These are phyloP conservation scores for Neurospora sp. DNA, from an alignment of 495 filamentous ascomycete species.

Conservation along the genomic window DNA sequence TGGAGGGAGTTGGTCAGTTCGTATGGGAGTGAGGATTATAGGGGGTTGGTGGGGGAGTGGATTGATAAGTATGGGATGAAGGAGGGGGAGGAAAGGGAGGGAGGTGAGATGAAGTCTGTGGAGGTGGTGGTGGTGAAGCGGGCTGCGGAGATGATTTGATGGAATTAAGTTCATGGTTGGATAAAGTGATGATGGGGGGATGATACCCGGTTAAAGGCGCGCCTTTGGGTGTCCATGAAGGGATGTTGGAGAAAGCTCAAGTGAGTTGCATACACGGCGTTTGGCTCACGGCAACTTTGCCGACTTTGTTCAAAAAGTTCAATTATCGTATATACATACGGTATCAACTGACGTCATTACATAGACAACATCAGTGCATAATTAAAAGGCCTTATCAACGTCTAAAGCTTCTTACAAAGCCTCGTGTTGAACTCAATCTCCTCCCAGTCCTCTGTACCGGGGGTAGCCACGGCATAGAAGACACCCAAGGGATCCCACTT, in stretches of 20 bases:
- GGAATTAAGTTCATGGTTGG: background rate
- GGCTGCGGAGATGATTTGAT: background rate
- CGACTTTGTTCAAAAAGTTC: background rate
- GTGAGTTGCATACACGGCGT: background rate
- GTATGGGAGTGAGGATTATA: slow-evolving; percentile 42
- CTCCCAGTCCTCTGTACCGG: slow-evolving; percentile 31
- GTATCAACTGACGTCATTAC: background rate
- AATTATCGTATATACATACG: background rate
- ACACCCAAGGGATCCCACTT: slow-evolving; percentile 45
- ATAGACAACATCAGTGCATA: background rate
- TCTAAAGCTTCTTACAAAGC: slow-evolving; percentile 16
- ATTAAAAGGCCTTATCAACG: background rate
- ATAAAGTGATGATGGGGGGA: background rate
- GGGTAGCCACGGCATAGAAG: slow-evolving; percentile 33
- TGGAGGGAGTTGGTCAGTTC: slow-evolving; percentile 33
- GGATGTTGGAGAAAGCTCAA: background rate
- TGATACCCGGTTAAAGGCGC: background rate
- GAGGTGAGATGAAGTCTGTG: background rate
- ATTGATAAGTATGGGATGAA: background rate
- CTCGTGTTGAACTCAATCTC: slow-evolving; percentile 25
- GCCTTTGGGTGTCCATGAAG: background rate
- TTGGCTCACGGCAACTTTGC: background rate
- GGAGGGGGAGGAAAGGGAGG: background rate
- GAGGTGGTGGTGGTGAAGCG: background rate
- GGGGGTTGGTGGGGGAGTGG: slow-evolving; percentile 45